Evolutionary conservation across 1,284 basidiomycete genomes (phyloP).

Genomic region (Sanghuangporus sanghuang): DNA sequence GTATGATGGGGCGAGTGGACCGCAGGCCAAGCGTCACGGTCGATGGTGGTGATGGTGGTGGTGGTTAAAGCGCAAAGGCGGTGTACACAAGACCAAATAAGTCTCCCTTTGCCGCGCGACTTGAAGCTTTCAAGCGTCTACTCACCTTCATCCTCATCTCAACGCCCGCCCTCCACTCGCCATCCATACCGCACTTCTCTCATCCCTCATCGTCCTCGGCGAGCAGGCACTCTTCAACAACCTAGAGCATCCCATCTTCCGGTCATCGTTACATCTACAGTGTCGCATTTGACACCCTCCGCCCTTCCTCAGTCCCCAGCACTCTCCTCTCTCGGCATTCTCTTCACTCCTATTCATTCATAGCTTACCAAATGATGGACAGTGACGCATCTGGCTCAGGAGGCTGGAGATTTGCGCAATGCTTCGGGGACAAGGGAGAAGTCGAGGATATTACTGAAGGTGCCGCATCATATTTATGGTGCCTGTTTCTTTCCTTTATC

Average conservation of each 20-base stretch:
- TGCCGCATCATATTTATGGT: conserved; percentile 29
- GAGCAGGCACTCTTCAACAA: not conserved
- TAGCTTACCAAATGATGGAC: conserved; percentile 42
- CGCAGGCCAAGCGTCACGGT: conserved; percentile 17
- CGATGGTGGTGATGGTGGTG: conserved; percentile 20
- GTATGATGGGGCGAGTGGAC: conserved; percentile 16
- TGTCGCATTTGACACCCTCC: conserved; percentile 15
- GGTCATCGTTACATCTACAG: not conserved
- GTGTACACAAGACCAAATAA: conserved; percentile 29
- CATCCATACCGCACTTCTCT: not conserved
- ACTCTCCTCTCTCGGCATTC: conserved; percentile 17
- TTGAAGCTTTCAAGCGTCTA: not conserved
- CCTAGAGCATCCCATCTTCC: conserved; percentile 1
- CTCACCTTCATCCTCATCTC: not conserved
- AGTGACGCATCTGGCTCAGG: conserved; percentile 81
- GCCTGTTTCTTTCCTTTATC: conserved; percentile 20
- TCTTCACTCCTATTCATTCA: conserved; percentile 12
- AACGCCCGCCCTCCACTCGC: not conserved
- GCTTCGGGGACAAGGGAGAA: conserved; percentile 98
- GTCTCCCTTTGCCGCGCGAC: not conserved
- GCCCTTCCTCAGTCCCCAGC: conserved; percentile 17
- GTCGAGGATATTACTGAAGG: conserved; percentile 99
- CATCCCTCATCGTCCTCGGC: not conserved
- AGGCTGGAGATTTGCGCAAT: conserved; percentile 98
- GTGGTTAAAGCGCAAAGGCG: conserved; percentile 33